These are phyloP conservation scores for Oxyria digyna DNA, from an alignment of 148 eudicot species.

Conservation along the genomic window DNA sequence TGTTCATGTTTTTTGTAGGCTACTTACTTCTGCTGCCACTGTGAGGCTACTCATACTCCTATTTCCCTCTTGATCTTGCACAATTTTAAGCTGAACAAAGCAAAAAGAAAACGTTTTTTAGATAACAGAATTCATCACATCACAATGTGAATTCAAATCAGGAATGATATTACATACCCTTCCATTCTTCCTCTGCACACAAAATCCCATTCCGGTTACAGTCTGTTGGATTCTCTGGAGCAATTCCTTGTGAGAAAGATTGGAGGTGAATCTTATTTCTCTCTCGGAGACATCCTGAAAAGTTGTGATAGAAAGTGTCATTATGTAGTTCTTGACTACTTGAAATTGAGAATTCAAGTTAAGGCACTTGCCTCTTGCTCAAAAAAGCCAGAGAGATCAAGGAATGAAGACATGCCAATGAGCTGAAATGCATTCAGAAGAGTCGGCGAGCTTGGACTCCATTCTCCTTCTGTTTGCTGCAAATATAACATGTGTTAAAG, in stretches of 20 bases:
- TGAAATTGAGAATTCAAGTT: neutral
- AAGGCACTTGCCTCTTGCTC: conserved; percentile 53
- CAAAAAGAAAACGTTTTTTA: neutral
- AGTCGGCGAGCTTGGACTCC: conserved; percentile 35
- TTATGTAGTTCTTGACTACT: neutral
- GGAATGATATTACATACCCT: conserved; percentile 31
- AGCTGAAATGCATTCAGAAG: conserved; percentile 83
- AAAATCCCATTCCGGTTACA: conserved; percentile 70
- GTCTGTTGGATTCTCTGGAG: conserved; percentile 65
- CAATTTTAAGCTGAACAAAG: conserved; percentile 50
- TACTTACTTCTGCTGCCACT: conserved; percentile 80
- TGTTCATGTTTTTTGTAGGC: neutral
- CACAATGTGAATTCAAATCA: neutral
- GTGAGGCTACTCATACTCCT: conserved; percentile 48
- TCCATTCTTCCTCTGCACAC: conserved; percentile 68
- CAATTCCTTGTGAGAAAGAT: conserved; percentile 55
- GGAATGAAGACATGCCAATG: conserved; percentile 84
- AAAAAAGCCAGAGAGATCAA: conserved; percentile 90
- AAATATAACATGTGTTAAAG: neutral
- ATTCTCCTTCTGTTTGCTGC: conserved; percentile 42
- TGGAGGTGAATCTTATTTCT: conserved; percentile 80
- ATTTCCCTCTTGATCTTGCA: conserved; percentile 47
- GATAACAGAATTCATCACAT: neutral
- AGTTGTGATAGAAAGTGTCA: neutral
- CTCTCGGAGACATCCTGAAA: conserved; percentile 65